Evolutionary conservation across 192 early-diverging fungal species (phyloP).

Genomic region (Coemansia sp.): DNA sequence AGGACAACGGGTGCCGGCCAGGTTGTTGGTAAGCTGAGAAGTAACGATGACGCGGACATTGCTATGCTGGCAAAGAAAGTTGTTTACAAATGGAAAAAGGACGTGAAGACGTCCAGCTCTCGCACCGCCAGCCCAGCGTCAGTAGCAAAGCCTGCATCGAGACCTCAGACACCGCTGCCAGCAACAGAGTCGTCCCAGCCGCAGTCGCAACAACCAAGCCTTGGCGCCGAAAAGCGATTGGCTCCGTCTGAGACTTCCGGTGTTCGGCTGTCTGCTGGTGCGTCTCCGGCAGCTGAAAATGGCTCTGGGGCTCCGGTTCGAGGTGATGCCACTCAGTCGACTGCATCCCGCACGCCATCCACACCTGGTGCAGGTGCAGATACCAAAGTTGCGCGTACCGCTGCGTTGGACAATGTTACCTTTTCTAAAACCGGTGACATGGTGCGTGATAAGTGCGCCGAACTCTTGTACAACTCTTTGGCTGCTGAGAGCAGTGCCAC

Average conservation of each 20-base stretch:
- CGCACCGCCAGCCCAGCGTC: conserved; percentile 14
- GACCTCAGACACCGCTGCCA: conserved; percentile 24
- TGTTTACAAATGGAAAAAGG: conserved; percentile 83
- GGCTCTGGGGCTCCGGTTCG: not conserved
- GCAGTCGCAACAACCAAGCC: conserved; percentile 9
- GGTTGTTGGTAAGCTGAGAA: conserved; percentile 71
- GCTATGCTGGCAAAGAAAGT: conserved; percentile 65
- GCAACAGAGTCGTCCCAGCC: not conserved
- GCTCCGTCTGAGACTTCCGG: not conserved
- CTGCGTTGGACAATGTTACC: conserved; percentile 38
- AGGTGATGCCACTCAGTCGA: not conserved
- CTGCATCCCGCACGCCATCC: not conserved
- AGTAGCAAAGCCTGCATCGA: conserved; percentile 14
- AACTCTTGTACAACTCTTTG: conserved; percentile 79
- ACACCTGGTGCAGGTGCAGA: not conserved
- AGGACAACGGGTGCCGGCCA: conserved; percentile 74
- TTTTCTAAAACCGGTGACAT: conserved; percentile 58
- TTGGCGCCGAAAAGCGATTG: not conserved
- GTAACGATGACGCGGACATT: conserved; percentile 61
- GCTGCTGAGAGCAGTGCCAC: conserved; percentile 52
- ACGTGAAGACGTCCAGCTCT: conserved; percentile 52
- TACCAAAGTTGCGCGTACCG: conserved; percentile 25
- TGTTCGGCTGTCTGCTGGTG: not conserved
- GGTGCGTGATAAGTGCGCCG: conserved; percentile 74
- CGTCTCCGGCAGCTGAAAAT: conserved; percentile 3